A percentile compares a stretch with the other conserved stretches of the same genome.
phyloP scores from a whole-genome alignment of 2,329 filamentous ascomycete genomes.

The Diaporthe eres region DNA sequence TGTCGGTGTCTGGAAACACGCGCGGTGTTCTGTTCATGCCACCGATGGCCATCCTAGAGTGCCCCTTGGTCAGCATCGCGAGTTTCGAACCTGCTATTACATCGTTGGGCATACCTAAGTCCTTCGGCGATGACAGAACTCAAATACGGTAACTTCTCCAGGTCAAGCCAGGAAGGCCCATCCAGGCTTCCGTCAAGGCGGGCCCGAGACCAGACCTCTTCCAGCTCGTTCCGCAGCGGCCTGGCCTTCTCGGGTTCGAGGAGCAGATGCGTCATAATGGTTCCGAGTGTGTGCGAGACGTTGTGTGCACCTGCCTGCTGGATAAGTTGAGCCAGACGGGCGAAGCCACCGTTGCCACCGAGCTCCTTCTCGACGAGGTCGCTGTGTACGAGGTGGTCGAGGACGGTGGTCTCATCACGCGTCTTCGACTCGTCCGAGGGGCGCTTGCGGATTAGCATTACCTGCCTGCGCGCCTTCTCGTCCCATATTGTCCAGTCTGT shows the following conservation, averaged over 20 bases:
- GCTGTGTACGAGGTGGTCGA: neutral
- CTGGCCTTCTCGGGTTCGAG: neutral
- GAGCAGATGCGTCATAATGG: neutral
- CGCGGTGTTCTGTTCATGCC: neutral
- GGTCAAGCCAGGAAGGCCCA: neutral
- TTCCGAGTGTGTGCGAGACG: neutral
- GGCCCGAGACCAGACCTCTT: neutral
- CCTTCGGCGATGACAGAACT: neutral
- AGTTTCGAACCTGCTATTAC: neutral
- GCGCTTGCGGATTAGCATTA: neutral
- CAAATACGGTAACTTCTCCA: neutral
- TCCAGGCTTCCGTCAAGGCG: neutral
- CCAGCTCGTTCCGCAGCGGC: neutral
- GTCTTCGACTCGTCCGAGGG: neutral
- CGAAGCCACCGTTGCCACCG: neutral
- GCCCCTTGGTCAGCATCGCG: neutral
- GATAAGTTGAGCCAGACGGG: neutral
- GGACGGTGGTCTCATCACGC: neutral
- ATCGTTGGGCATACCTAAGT: neutral
- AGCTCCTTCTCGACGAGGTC: neutral
- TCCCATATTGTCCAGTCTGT: constrained; percentile 6
- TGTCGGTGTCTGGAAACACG: neutral
- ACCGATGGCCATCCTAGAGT: neutral
- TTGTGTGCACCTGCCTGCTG: neutral
- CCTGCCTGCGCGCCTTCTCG: neutral